Conservation (phyloP, 768 basidiomycete genomes). For the Mycena olivaceomarginata region DNA sequence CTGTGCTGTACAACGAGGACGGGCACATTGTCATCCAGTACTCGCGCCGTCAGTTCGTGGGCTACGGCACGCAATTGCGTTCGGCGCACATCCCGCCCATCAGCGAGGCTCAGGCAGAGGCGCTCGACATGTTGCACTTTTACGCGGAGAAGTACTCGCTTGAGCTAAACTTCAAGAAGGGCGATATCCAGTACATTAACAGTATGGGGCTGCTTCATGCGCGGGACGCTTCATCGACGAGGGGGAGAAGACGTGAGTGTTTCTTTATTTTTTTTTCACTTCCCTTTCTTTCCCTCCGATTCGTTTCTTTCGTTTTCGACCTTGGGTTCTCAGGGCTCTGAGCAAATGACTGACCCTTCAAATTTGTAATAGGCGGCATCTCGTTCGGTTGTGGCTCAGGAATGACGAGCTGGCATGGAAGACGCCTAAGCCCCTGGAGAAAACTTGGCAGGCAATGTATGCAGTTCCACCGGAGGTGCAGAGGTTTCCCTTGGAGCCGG, state of each 20-base stretch:
- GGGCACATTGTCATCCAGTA: conserved; percentile 66
- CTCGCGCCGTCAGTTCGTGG: conserved; percentile 66
- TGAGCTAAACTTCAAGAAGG: conserved; percentile 67
- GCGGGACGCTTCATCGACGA: conserved; percentile 64
- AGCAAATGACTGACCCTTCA: conserved; percentile 8
- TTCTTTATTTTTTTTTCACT: conserved; percentile 30
- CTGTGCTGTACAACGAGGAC: conserved; percentile 63
- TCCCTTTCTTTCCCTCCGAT: background rate
- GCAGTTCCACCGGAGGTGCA: conserved; percentile 63
- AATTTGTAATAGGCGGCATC: conserved; percentile 60
- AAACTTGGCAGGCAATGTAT: conserved; percentile 62
- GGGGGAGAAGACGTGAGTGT: conserved; percentile 63
- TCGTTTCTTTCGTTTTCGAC: background rate
- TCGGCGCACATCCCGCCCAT: conserved; percentile 65
- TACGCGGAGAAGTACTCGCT: conserved; percentile 65
- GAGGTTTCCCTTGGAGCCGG: conserved; percentile 65
- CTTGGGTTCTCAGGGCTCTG: conserved; percentile 10
- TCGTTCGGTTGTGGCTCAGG: conserved; percentile 67
- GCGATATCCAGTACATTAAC: conserved; percentile 71
- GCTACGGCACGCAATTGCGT: conserved; percentile 59
- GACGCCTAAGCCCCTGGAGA: conserved; percentile 61
- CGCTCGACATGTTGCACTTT: conserved; percentile 67
- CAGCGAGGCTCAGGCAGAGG: conserved; percentile 69
- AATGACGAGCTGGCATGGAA: conserved; percentile 68
- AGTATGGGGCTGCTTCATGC: conserved; percentile 66